These are phyloP conservation scores for Abrus precatorius DNA, from an alignment of 306 rosid species.

Conservation along the genomic window DNA sequence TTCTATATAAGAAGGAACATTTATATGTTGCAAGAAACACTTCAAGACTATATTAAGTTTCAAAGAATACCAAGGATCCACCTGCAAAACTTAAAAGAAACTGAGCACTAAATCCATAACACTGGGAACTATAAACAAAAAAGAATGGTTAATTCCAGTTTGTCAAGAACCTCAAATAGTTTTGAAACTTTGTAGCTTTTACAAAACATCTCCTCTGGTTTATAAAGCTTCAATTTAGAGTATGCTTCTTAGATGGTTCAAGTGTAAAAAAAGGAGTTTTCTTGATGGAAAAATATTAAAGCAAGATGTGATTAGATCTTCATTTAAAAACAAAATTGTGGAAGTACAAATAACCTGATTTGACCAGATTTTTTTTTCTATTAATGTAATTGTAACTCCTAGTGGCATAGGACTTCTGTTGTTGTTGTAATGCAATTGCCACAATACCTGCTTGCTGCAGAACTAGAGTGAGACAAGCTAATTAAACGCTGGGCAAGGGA, in stretches of 20 bases:
- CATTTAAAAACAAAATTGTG: conserved; percentile 25
- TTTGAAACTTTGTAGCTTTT: conserved; percentile 32
- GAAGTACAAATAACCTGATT: conserved; percentile 35
- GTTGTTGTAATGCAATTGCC: neutral
- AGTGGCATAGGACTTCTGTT: too few species aligned
- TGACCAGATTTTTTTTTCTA: neutral
- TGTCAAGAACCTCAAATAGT: conserved; percentile 40
- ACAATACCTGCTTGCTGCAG: conserved; percentile 90
- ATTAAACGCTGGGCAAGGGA: conserved; percentile 96
- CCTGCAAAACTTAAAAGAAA: conserved; percentile 43
- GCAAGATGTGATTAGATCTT: conserved; percentile 12
- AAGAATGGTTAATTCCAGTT: conserved; percentile 32
- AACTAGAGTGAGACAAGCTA: conserved; percentile 82
- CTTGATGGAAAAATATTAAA: conserved; percentile 29
- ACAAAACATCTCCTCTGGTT: conserved; percentile 31
- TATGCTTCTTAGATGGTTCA: conserved; percentile 23
- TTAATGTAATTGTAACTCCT: neutral
- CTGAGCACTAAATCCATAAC: conserved; percentile 29
- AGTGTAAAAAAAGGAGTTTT: conserved; percentile 14
- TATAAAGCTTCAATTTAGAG: conserved; percentile 19
- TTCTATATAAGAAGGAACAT: conserved; percentile 28
- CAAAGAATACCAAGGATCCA: conserved; percentile 47
- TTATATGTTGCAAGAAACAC: conserved; percentile 35
- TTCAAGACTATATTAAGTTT: conserved; percentile 31
- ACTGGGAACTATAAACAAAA: conserved; percentile 39